These are phyloP conservation scores for Moesziomyces sp. DNA, from an alignment of 1,284 basidiomycete genomes.

Conservation along the genomic window DNA sequence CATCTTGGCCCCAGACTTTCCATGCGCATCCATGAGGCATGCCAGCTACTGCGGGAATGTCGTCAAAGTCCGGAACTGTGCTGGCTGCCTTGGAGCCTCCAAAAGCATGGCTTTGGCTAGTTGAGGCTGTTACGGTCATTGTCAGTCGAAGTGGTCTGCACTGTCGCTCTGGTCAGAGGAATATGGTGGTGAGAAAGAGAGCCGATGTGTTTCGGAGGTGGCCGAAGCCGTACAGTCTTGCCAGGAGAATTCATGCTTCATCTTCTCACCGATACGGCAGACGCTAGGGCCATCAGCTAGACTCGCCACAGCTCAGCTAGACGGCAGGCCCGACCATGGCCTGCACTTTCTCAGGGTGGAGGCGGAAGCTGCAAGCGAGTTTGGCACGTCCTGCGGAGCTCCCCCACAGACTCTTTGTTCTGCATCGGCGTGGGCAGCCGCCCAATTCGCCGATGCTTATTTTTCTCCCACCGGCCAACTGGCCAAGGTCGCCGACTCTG, in stretches of 20 bases:
- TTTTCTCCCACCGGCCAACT: neutral
- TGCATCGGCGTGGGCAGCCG: neutral
- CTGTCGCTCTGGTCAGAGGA: neutral
- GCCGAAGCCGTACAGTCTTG: too few relatives aligned
- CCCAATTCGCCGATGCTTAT: neutral
- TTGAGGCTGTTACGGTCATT: slow-evolving; percentile 6
- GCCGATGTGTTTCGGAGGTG: too few relatives aligned
- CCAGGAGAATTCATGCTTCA: too few relatives aligned
- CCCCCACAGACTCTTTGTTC: neutral
- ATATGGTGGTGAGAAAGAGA: neutral
- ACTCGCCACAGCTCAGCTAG: neutral
- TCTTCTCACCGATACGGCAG: too few relatives aligned
- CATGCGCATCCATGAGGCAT: slow-evolving; percentile 49
- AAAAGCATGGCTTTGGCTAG: neutral
- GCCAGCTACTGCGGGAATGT: slow-evolving; percentile 25
- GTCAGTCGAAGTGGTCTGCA: neutral
- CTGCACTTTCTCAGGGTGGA: neutral
- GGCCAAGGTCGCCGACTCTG: too few relatives aligned
- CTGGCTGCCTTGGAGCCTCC: slow-evolving; percentile 8
- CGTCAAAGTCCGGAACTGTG: slow-evolving; percentile 28
- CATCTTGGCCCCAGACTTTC: slow-evolving; percentile 36
- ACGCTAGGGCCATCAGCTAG: too few relatives aligned
- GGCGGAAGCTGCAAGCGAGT: neutral
- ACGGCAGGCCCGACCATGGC: neutral
- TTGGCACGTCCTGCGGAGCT: neutral